Percentiles rank a stretch among this genome's conserved stretches.
phyloP scores from a whole-genome alignment of 441 rosid genomes.

The Iberis amara region DNA sequence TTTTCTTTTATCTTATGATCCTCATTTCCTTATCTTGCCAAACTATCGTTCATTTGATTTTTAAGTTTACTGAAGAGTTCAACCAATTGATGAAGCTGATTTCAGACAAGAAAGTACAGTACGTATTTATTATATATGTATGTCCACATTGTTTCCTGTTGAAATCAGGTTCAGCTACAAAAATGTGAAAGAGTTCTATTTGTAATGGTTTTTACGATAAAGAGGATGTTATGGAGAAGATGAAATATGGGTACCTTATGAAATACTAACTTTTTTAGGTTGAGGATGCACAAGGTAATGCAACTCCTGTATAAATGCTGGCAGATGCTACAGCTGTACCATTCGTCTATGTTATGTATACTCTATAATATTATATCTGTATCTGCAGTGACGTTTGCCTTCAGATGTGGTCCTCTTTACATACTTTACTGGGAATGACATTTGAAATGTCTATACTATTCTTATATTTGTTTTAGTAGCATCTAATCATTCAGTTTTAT shows the following conservation, averaged over 20 bases:
- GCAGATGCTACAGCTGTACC: conserved; percentile 97
- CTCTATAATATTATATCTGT: conserved; percentile 70
- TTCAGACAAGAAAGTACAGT: too few relatives aligned
- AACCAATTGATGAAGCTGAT: too few relatives aligned
- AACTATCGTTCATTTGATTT: too few relatives aligned
- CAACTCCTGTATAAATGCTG: conserved; percentile 89
- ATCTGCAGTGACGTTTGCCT: conserved; percentile 83
- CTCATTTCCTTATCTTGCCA: neutral
- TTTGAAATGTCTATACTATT: conserved; percentile 5
- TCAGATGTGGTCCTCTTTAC: conserved; percentile 51
- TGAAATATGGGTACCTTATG: neutral
- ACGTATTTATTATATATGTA: too few relatives aligned
- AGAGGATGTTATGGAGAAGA: too few relatives aligned
- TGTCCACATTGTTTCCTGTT: too few relatives aligned
- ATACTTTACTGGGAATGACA: neutral
- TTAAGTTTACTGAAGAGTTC: too few relatives aligned
- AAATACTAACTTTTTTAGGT: conserved; percentile 42
- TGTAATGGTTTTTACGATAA: too few relatives aligned
- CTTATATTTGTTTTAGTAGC: neutral
- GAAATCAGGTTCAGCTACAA: too few relatives aligned
- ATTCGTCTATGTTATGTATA: too few relatives aligned
- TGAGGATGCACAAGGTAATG: conserved; percentile 93
- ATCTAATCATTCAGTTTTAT: neutral
- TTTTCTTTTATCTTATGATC: neutral
- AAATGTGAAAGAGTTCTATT: too few relatives aligned